Evolutionary conservation across 805 yeast species (phyloP), one percentile per base, ranked within the genome.

Genomic region (Candida multigemmis): DNA sequence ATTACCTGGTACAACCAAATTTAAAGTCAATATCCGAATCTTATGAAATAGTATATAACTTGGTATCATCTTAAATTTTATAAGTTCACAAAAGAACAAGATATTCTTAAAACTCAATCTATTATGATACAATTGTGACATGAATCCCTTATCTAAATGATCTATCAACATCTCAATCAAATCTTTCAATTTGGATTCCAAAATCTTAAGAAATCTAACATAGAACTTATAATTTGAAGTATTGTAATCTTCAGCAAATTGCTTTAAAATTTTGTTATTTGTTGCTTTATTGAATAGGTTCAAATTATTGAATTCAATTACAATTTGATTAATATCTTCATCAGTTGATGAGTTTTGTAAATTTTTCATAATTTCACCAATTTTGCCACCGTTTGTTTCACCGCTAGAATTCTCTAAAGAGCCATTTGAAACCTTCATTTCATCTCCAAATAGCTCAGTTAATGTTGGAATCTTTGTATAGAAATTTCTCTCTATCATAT

Each of bases 1-100:
- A 44, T 79, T 82, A 34, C 68, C 67, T 6, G 74, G 64, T 0
- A 65, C 59, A 5, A 66, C 59, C 12, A 66, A 42, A 27, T 68
- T 67, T 29, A 72, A 41, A 2, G 80, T 68, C 37, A 83, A 53
- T 2, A 65, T 53, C 40, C 84, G 63, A 24, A 86, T 65, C 44
- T 78, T 80, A 48, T 85, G 87, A 45, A 84, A 79, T 8, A 77
- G 60, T 32, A 77, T 63, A 48, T 74, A 77, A n/a, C 64, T 56
- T 0, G 94, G 89, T 10, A 85, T 60, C 34, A 85, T 49, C 38
- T 69, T 73, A 47, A 86, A 86, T 44, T 82, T 84, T 17, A 79
- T 71, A 54, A 86, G 57, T 42, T 87, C 96, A 25, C 74, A 58
- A 37, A 82, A 75, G 38, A 81, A 78, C 13, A 66, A 60, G 19